Base-by-base conservation (phyloP, 1,284 basidiomycete species). In the Wolfiporia cocos region DNA sequence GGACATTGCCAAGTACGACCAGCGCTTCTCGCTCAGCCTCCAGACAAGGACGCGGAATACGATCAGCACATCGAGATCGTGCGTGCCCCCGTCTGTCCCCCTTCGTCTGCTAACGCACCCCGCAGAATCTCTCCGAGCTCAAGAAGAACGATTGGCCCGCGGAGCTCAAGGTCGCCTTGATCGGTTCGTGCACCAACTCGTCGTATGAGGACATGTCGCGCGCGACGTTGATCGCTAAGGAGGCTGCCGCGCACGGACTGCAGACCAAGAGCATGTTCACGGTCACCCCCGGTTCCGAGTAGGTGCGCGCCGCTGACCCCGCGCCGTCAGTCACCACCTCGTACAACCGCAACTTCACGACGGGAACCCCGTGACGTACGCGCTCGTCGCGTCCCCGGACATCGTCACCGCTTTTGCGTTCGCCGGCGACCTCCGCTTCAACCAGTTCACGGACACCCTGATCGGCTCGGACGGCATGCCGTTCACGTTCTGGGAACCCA, bases 281-380 rank as follows among this genome's bases (percentile, higher is more conserved):
- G 49, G 87, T 99, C 67, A 98, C 95, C 43, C 96, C 95, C 52
- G 95, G 96, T 66, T 95, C 91, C 39, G 96, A 99, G 71, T 94
- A 97, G 68, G 87, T 99, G 56, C 88, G 95, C 58, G 95, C 96
- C 77, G 11, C 68, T 82, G 28, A 38, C 88, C 84, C n/a, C n/a
- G n/a, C n/a, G n/a, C n/a, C n/a, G 7, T 17, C 20, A 35, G 34
- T 97, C 74, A 92, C 98, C 70, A 96, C 95, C 41, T 98, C 94
- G 21, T 99, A 99, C 84, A 99, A 99, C 85, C 93, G 95, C 69
- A 99, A 99, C 86, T 99, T 99, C 76, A 98, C 95, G 96, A 99
- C 63, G 95, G 94, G 58, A 99, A 99, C 81, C 93, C 95, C 28
- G 93, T 92, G 50, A 99, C 95, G 38, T 95, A 98, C 69, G 93